Conservation (phyloP, 1,139 yeast genomes). For the Lodderomyces metapsilosis region DNA sequence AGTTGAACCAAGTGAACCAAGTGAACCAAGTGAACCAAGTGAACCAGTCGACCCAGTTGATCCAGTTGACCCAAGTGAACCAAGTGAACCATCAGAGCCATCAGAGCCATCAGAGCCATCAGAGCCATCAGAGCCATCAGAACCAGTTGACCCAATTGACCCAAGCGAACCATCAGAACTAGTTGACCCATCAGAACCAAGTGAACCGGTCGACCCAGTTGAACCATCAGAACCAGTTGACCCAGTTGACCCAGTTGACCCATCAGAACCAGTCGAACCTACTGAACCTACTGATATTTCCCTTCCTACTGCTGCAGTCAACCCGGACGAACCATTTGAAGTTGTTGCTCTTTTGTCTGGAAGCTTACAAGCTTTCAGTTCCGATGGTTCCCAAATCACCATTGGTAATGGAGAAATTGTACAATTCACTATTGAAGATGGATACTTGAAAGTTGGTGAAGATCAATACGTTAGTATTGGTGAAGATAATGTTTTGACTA, state of each 20-base stretch:
- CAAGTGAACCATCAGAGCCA: too few species aligned
- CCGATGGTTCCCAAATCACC: conserved; percentile 9
- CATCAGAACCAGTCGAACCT: neutral
- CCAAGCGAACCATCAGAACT: conserved; percentile 5
- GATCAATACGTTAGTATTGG: conserved; percentile 3
- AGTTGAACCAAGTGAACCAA: neutral
- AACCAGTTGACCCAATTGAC: neutral
- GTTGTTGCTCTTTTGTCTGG: neutral
- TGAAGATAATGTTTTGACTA: conserved; percentile 3
- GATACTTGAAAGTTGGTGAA: conserved; percentile 6
- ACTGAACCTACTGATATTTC: neutral
- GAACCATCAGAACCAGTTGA: conserved; percentile 11
- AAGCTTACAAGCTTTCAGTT: conserved; percentile 1
- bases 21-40: neutral
- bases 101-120: too few species aligned
- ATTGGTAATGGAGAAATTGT: conserved; percentile 4
- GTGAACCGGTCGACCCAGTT: conserved; percentile 3
- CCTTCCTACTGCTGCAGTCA: conserved; percentile 12
- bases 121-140: too few species aligned
- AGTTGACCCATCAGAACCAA: conserved; percentile 1
- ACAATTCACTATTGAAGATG: conserved; percentile 6
- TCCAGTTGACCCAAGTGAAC: conserved; percentile 10
- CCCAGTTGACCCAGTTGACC: conserved; percentile 21
- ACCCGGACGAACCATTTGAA: conserved; percentile 28
- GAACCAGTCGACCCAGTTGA: neutral